Evolutionary conservation across 2,329 filamentous ascomycete species (phyloP).

Genomic region (Lachnellula subtilissima): DNA sequence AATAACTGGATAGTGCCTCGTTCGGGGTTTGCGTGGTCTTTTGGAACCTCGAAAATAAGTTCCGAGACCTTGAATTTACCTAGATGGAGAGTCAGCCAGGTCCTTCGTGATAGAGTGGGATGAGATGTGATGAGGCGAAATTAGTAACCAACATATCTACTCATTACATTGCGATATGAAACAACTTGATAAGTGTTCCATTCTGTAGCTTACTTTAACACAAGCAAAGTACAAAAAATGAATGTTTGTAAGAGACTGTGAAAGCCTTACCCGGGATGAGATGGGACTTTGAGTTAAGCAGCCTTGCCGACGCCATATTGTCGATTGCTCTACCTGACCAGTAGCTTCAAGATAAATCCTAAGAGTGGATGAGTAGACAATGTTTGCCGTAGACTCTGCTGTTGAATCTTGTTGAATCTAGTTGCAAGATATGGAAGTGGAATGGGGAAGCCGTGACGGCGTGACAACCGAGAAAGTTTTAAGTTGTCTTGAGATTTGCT

Average conservation of each 20-base stretch:
- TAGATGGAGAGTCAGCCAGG: constrained; percentile 30
- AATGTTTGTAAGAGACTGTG: constrained; percentile 1
- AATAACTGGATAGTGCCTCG: constrained; percentile 68
- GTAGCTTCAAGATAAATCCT: background rate
- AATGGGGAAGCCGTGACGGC: background rate
- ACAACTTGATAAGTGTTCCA: too few species aligned
- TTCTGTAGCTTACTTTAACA: too few species aligned
- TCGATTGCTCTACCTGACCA: background rate
- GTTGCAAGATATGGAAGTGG: background rate
- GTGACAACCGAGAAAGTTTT: background rate
- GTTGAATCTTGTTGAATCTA: background rate
- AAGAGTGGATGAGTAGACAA: background rate
- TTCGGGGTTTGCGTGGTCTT: constrained; percentile 63
- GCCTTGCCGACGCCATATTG: constrained; percentile 26
- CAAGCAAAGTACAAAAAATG: background rate
- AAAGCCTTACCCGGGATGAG: constrained; percentile 32
- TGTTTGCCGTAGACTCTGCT: background rate
- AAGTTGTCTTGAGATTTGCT: background rate
- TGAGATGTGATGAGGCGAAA: background rate
- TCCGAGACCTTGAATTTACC: constrained; percentile 74
- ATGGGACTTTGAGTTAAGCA: constrained; percentile 38
- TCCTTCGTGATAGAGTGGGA: background rate
- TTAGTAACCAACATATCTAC: constrained; percentile 1
- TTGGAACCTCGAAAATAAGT: constrained; percentile 78
- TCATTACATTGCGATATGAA: constrained; percentile 58